Evolutionary conservation across 441 rosid genomes (phyloP).

Genomic region (Croton laevigatus): DNA sequence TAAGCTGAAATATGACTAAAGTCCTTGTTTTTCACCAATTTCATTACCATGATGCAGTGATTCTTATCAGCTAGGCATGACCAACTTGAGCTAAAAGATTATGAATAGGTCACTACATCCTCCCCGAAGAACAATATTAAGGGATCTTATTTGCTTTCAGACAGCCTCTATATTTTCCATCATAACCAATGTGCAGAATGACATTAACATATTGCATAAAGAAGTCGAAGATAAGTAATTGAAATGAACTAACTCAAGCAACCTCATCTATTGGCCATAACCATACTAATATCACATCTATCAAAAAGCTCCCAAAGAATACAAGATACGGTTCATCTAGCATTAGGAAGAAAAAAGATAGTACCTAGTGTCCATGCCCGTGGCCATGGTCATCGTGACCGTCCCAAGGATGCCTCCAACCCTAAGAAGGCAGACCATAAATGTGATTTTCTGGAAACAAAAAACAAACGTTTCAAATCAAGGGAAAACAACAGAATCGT

Average conservation of each 20-base stretch:
- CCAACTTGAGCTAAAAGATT: background rate
- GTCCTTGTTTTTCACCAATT: background rate
- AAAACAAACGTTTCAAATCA: background rate
- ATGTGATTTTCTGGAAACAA: constrained; percentile 2
- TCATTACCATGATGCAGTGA: background rate
- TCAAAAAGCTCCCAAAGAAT: background rate
- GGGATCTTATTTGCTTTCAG: background rate
- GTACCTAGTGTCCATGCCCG: constrained; percentile 61
- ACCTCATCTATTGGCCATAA: background rate
- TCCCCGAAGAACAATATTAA: no score
- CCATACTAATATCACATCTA: background rate
- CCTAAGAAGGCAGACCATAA: constrained; percentile 39
- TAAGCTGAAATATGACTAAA: no score
- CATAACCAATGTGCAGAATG: background rate
- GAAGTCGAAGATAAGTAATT: no score
- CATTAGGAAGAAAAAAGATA: background rate
- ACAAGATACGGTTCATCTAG: background rate
- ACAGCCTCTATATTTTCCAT: background rate
- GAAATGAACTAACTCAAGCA: background rate
- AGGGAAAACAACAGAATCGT: background rate
- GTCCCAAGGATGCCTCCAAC: constrained; percentile 99
- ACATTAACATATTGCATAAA: background rate
- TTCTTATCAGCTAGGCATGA: background rate
- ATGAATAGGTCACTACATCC: background rate
- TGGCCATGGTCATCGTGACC: constrained; percentile 84